phyloP scores from a whole-genome alignment of 2,329 filamentous ascomycete genomes.

The Parafenestella ontariensis region DNA sequence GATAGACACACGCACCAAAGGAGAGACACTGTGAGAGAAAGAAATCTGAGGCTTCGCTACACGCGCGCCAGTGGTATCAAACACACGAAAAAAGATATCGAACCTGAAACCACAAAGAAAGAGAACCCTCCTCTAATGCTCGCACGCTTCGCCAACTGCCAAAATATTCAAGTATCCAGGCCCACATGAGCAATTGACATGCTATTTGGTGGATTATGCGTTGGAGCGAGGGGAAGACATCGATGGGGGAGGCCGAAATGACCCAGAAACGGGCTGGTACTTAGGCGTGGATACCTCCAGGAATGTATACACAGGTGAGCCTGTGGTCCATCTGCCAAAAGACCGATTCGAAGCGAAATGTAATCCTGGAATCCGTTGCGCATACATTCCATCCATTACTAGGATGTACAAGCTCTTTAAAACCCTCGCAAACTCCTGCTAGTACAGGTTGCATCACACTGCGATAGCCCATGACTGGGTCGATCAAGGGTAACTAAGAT shows the following conservation, averaged over 20 bases:
- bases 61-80: constrained; percentile 20
- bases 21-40: constrained; percentile 4
- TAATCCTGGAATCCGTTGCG: not conserved
- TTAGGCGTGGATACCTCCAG: not conserved
- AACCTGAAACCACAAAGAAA: constrained; percentile 4
- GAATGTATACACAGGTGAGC: not conserved
- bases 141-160: not conserved
- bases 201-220: not conserved
- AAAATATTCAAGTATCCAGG: not conserved
- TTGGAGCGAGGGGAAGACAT: not conserved
- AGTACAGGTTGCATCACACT: not conserved
- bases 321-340: not conserved
- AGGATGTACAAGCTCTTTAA: not conserved
- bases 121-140: not conserved
- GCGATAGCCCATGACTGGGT: not conserved
- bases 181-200: not conserved
- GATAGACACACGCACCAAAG: constrained; percentile 13
- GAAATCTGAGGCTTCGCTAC: constrained; percentile 15
- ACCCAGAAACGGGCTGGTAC: not conserved
- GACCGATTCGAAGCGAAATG: not conserved
- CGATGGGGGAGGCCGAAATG: not conserved
- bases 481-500: not conserved
- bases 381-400: not conserved
- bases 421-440: not conserved
- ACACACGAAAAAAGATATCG: constrained; percentile 12